Percentiles rank a stretch among this genome's conserved stretches.
Conservation (phyloP, 208 protist species). For the Sergeia podlipaevii region DNA sequence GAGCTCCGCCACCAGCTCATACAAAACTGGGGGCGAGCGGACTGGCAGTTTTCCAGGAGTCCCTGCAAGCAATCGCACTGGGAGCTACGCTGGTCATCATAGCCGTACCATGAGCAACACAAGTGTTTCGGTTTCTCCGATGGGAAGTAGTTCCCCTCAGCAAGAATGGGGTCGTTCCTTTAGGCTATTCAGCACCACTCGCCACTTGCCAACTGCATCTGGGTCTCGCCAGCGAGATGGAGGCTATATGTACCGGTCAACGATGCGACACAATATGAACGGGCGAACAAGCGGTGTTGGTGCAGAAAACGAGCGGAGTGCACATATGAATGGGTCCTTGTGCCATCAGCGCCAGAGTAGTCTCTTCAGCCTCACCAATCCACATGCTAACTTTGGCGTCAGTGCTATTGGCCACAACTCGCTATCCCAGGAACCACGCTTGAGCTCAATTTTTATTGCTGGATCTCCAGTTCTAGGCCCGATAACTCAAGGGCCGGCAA, state of each 20-base stretch:
- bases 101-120: conserved; percentile 56
- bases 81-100: conserved; percentile 5
- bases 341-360: conserved; percentile 10
- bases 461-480: no score
- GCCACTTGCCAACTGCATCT: conserved; percentile 20
- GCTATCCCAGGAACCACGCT: no score
- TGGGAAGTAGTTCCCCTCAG: conserved; percentile 36
- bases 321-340: background rate
- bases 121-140: conserved; percentile 48
- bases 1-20: conserved; percentile 21
- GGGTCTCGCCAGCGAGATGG: conserved; percentile 24
- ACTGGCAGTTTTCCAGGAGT: conserved; percentile 11
- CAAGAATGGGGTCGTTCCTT: conserved; percentile 79
- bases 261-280: conserved; percentile 3
- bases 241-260: conserved; percentile 1
- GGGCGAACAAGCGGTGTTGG: background rate
- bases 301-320: background rate
- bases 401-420: no score
- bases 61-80: background rate
- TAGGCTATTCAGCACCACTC: conserved; percentile 59
- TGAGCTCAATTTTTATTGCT: no score
- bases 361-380: conserved; percentile 10
- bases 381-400: background rate
- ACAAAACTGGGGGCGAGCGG: conserved; percentile 8
- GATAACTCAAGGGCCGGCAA: no score